Evolutionary conservation across 1,284 basidiomycete genomes (phyloP), one percentile per base, ranked within the genome.

Genomic region (Tetrapyrgos nigripes): DNA sequence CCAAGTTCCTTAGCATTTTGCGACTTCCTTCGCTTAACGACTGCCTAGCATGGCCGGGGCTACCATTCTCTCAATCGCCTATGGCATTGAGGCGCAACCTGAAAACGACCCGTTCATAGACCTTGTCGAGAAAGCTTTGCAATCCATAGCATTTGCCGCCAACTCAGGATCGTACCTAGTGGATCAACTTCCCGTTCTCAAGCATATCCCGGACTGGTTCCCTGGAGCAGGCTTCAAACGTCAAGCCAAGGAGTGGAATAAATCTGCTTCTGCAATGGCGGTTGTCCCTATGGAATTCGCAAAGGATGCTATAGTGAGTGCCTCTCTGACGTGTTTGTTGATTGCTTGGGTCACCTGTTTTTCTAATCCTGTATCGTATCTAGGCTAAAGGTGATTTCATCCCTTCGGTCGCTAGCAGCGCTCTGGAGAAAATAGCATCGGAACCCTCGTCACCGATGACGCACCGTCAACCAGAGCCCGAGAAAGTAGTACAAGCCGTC

Each of bases 231-330:
- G n/a, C n/a, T n/a, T n/a, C 60, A 73, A 73, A 45, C 61, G 64
- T 9, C 64, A 72, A 51, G 76, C 73, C 43, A 53, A 49, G n/a
- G 57, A 58, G 40, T 73, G 69, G 69, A 64, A 60, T 24, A 55
- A 63, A 47, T 49, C 58, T 24, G 57, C 65, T 1, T 58, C 50
- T 11, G 66, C 62, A 19, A 71, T 75, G 69, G 62, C 70, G 1
- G 66, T 71, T 46, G 60, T 55, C 46, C 73, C 73, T 6, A 13
- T 53, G 21, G n/a, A 44, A n/a, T 53, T 27, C 31, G 37, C n/a
- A 10, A 43, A 40, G 35, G 21, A 26, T 2, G 19, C 19, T 23
- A 44, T 53, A 4, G 51, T 44, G 19, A 14, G 51, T 45, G 26
- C 29, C 24, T 13, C 13, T 19, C 21, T 43, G n/a, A n/a, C n/a